Conservation (phyloP, 305 asterid species). For the Fraxinus sp. region DNA sequence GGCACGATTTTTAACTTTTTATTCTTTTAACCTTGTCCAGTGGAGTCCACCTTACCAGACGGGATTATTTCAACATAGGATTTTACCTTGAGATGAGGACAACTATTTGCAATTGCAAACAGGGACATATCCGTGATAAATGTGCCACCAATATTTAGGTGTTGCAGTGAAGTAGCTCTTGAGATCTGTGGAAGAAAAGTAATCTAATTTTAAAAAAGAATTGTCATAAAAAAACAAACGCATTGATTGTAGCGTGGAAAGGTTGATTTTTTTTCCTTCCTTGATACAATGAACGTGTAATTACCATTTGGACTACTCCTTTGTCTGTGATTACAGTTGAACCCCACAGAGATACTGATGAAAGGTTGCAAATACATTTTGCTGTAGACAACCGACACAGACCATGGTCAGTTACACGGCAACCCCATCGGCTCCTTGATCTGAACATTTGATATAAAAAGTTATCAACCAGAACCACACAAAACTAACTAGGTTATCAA, state of each 20-base stretch:
- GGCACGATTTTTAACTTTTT: neutral
- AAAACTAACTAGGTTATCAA: slow-evolving; percentile 1
- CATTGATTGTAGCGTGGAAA: neutral
- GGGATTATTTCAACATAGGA: neutral
- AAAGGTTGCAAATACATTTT: slow-evolving; percentile 67
- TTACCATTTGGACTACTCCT: slow-evolving; percentile 76
- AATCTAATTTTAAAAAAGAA: no score
- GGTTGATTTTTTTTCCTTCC: no score
- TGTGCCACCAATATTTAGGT: slow-evolving; percentile 88
- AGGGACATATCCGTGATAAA: slow-evolving; percentile 75
- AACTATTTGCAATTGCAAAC: slow-evolving; percentile 67
- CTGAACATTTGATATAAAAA: slow-evolving; percentile 30
- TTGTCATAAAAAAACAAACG: neutral
- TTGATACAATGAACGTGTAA: neutral
- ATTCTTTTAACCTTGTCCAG: neutral
- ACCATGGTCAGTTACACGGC: slow-evolving; percentile 84
- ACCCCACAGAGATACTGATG: slow-evolving; percentile 87
- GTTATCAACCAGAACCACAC: slow-evolving; percentile 9
- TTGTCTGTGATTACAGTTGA: slow-evolving; percentile 70
- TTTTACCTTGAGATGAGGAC: slow-evolving; percentile 74
- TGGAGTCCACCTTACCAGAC: neutral
- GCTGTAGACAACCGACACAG: slow-evolving; percentile 65
- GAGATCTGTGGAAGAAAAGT: slow-evolving; percentile 48
- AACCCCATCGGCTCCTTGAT: slow-evolving; percentile 93
- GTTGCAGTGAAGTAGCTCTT: slow-evolving; percentile 63